Base-by-base conservation (phyloP, 257 asterid species). In the Ligustrum vulgare region DNA sequence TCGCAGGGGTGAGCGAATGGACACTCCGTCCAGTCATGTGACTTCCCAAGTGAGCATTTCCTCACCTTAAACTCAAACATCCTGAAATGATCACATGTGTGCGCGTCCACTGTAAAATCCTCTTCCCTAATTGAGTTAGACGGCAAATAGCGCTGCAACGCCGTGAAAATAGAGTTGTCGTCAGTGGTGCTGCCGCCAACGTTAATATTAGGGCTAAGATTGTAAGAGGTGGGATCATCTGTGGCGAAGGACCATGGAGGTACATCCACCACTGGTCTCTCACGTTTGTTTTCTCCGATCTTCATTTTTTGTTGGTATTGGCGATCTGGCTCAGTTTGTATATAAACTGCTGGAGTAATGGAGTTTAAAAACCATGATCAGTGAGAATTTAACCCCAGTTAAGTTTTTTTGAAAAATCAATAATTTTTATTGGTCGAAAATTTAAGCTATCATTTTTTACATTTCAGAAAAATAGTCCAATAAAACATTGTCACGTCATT, bases 281-380 rank as follows among this genome's bases (percentile, higher is more conserved):
- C 70, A 10, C 72, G 72, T 75, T 70, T 81, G 77, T 80, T 78
- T 70, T 85, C 88, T 62, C 91, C 90, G 65, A 87, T 79, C 91
- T 89, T 91, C 85, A 81, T 85, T 7, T 72, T 71, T 41, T 65
- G 77, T 49, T 65, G 66, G 35, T 13, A 32, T 15, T 13, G 13
- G 6, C 1, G 64, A 71, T 2, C 69, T 49, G 82, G 70, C 49
- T 73, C 51, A 37, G 82, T 75, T 80, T 1, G 80, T 84, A 84
- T 91, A 89, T 89, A 92, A 89, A 89, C 87, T 84, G 84, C 62
- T 69, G 49, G 74, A 63, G 77, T 72, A 81, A 84, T 81, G 91
- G 87, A 77, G 41, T 31, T 77, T 45, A 83, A 28, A 28, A 28
- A 89, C 91, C 84, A 62, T 45, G 84, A 93, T 88, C 79, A 67